Base-by-base conservation (phyloP, 164 flowering plant genomes). In the Houttuynia cordata region DNA sequence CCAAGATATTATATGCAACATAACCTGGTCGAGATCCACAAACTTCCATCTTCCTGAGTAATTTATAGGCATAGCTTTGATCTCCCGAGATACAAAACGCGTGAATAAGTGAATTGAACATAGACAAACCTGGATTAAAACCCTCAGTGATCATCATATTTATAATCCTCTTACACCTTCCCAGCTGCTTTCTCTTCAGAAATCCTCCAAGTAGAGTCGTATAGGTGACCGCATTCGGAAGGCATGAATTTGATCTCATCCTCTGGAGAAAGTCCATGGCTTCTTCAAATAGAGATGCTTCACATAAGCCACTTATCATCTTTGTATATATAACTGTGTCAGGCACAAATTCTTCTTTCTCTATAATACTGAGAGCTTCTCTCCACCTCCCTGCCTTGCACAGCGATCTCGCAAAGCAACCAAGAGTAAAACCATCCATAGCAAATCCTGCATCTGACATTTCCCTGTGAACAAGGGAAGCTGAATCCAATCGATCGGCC, bases 241-340 rank as follows among this genome's bases (percentile, higher is more conserved):
- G 57, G 68, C 93, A 87, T 40, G 88, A 84, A 76, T 65, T 73
- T 40, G 80, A 71, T 57, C 96, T 72, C 96, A 92, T 92, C 53
- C 80, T 75, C 34, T 74, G 73, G 79, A 92, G 67, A 30, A 92
- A 67, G 42, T 80, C 79, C 88, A 89, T 80, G 65, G 96, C 98
- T 75, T 85, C 98, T 60, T 85, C 91, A 76, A 88, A 83, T 76
- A 81, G 81, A 0, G 96, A 89, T 71, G 89, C 92, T 73, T 89
- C 95, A 79, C 96, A 88, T 68, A 92, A 75, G 49, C 96, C 98
- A 53, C 81, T 74, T 59, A 92, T 85, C 93, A 92, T 89, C 66
- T 76, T 76, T 0, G 84, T 92, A 54, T 83, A 92, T 52, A 89
- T 69, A 37, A 74, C 72, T 10, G 96, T 79, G 68, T 85, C 78